A percentile compares a stretch with the other conserved stretches of the same genome.
These are phyloP conservation scores for Sporobolomyces phaffii DNA, from an alignment of 768 basidiomycete genomes.

Conservation along the genomic window DNA sequence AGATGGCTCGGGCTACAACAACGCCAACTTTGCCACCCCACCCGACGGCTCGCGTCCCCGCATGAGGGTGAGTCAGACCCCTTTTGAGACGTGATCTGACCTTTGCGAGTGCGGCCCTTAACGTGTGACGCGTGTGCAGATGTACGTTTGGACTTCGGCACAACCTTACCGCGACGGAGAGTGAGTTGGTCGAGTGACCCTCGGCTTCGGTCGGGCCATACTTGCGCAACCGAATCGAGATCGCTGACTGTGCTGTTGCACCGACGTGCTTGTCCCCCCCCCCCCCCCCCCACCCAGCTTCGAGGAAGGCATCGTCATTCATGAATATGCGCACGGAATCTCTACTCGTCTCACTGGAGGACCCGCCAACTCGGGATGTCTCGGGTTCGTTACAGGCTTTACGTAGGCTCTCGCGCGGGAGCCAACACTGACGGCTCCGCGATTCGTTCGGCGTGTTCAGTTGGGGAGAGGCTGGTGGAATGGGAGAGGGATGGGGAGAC, in stretches of 20 bases:
- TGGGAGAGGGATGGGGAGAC: slow-evolving; percentile 59
- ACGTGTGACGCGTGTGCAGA: slow-evolving; percentile 45
- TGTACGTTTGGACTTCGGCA: slow-evolving; percentile 76
- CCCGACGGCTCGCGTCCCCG: slow-evolving; percentile 46
- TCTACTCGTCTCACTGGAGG: slow-evolving; percentile 93
- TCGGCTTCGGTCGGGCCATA: no score
- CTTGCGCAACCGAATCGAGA: no score
- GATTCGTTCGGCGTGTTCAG: slow-evolving; percentile 48
- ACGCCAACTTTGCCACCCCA: slow-evolving; percentile 66
- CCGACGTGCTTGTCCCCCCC: no score
- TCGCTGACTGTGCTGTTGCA: no score
- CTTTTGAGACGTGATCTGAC: not conserved
- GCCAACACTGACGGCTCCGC: not conserved
- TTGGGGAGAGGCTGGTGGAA: slow-evolving; percentile 92
- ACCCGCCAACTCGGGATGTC: slow-evolving; percentile 39
- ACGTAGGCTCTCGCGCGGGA: not conserved
- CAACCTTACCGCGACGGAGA: slow-evolving; percentile 89
- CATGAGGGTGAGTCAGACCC: slow-evolving; percentile 24
- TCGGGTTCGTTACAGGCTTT: not conserved
- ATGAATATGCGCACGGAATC: slow-evolving; percentile 79
- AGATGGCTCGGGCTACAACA: slow-evolving; percentile 72
- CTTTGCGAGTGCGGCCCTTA: no score
- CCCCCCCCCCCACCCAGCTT: no score
- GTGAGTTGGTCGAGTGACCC: not conserved
- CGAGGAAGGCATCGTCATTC: slow-evolving; percentile 80